Conservation (phyloP, 805 yeast genomes). For the Metschnikowia kunwiensis region DNA sequence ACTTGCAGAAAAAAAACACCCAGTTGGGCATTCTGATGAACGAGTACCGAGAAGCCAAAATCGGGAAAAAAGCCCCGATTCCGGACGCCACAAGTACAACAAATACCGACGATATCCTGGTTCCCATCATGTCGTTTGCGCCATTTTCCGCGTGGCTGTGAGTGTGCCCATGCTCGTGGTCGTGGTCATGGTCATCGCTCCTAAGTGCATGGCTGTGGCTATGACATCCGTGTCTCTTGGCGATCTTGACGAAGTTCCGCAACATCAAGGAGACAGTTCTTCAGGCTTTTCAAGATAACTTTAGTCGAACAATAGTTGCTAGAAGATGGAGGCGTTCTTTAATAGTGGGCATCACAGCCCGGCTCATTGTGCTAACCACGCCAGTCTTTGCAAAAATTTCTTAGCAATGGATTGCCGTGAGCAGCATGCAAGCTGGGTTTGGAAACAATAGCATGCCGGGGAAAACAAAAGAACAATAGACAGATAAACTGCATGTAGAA, state of each 20-base stretch:
- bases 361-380: too few relatives aligned
- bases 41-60: slow-evolving; percentile 57
- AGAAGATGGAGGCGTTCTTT: too few relatives aligned
- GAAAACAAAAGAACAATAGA: too few relatives aligned
- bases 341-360: too few relatives aligned
- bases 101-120: slow-evolving; percentile 60
- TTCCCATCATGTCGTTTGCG: slow-evolving; percentile 42
- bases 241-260: slow-evolving; percentile 1
- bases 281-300: too few relatives aligned
- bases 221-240: slow-evolving; percentile 6
- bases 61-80: slow-evolving; percentile 59
- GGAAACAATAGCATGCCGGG: too few relatives aligned
- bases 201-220: slow-evolving; percentile 3
- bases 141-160: slow-evolving; percentile 44
- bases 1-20: slow-evolving; percentile 67
- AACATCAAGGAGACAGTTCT: too few relatives aligned
- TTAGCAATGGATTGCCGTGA: slow-evolving; percentile 5
- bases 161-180: slow-evolving; percentile 7
- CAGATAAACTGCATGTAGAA: too few relatives aligned
- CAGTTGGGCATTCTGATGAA: slow-evolving; percentile 57
- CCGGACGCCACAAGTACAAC: slow-evolving; percentile 55
- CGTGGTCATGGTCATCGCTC: background rate
- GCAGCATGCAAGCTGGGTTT: too few relatives aligned
- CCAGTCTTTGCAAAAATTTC: background rate
- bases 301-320: too few relatives aligned